Base-by-base conservation (phyloP, 2,329 filamentous ascomycete species). In the Cladosporium cucumerinum region DNA sequence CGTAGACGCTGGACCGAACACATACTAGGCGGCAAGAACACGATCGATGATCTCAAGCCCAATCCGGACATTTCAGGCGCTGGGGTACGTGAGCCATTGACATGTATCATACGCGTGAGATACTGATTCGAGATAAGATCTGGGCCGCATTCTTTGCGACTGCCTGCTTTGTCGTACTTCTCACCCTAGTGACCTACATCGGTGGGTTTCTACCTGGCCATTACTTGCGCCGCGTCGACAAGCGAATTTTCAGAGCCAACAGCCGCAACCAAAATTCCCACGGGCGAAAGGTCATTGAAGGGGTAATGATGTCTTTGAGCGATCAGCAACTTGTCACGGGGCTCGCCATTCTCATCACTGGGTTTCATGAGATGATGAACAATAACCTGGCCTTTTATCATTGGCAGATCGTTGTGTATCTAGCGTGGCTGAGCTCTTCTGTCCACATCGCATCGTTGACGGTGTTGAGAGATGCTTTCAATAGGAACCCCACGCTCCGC, bases 311-410 rank as follows among this genome's bases (percentile, higher is more conserved):
- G 7, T 64, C 64, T 3, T 57, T 70, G 11, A 68, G 66, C 39
- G 69, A 70, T 43, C 68, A 70, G 51, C 69, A 71, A 26, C 67
- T 71, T 21, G 66, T 71, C 1, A 69, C 68, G 0, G 69, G 70
- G 1, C 66, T 71, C 21, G 66, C 68, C 3, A 64, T 70, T 16
- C 59, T 70, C 0, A 62, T 64, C 8, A 63, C 68, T 1, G 69
- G 66, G 10, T 71, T 66, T 36, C 65, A 64, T 26, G 54, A 63
- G 39, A 63, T 61, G 21, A 23, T 52, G 16, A 30, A 28, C 8
- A 14, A 48, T 18, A 46, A 57, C 23, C 34, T 69, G 7, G 57
- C 58, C 2, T 18, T 52, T 1, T 64, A 63, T 21, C 69, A 71
- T 52, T 71, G 66, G 39, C 65, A 68, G 23, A 67, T 61, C 11